These are phyloP conservation scores for Hibiscus mutabilis DNA, from an alignment of 345 rosid species.

Conservation along the genomic window DNA sequence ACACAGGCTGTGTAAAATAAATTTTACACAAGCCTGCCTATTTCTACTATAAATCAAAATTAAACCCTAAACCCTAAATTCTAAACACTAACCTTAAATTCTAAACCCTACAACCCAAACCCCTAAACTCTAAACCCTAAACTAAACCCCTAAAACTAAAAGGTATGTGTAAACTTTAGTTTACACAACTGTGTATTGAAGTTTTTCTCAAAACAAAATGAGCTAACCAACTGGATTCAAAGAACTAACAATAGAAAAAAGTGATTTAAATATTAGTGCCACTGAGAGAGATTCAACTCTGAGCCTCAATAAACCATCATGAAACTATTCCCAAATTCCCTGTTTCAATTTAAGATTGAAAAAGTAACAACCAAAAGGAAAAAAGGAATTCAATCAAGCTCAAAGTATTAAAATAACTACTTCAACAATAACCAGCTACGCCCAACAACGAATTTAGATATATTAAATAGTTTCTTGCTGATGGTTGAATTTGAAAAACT, in stretches of 20 bases:
- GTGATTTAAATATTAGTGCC: neutral
- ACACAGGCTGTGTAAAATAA: too few species aligned
- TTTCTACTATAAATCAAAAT: too few species aligned
- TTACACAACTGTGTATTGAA: too few species aligned
- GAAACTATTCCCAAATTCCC: neutral
- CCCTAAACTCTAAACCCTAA: too few species aligned
- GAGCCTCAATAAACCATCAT: slow-evolving; percentile 3
- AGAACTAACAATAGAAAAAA: neutral
- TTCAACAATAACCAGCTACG: neutral
- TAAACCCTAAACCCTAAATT: too few species aligned
- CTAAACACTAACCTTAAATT: too few species aligned
- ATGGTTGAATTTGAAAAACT: neutral
- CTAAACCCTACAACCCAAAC: too few species aligned
- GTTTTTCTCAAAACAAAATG: neutral
- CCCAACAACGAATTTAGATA: neutral
- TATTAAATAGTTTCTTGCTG: neutral
- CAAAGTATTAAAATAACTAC: neutral
- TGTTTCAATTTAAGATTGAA: neutral
- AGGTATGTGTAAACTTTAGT: too few species aligned
- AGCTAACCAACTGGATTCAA: neutral
- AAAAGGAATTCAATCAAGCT: neutral
- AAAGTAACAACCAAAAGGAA: neutral
- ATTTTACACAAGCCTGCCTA: too few species aligned
- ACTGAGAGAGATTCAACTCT: slow-evolving; percentile 4
- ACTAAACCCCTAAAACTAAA: too few species aligned